Evolutionary conservation across 176 grass and related monocot genomes (phyloP), one percentile per base, ranked within the genome.

Genomic region (Carex myosuroides): DNA sequence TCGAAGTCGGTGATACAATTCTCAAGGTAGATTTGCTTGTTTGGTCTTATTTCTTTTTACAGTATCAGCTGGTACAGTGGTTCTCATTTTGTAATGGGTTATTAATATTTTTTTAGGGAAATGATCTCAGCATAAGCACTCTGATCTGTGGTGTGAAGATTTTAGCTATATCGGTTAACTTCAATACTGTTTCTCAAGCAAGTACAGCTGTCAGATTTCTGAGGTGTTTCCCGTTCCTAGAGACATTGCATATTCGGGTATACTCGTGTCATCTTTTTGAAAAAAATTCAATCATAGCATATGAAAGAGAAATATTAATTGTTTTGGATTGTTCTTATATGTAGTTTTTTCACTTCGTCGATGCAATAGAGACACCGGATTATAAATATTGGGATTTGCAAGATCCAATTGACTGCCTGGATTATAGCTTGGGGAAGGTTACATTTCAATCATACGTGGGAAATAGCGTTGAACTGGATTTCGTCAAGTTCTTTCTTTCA

Each of bases 171-270:
- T 54, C 48, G 8, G 21, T 76, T 76, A 8, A 76, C 48, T 76
- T 76, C 22, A 46, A 76, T 76, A 76, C 48, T 32, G 22, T 55
- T 76, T 76, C 48, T 55, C 48, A 76, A 55, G 72, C 72, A 76
- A 55, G 72, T 56, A 76, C 48, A 76, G 48, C 50, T 29, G 22
- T 76, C 22, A 76, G 24, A 52, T 54, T 76, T 55, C 72, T 76
- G 48, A 76, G 44, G n/a, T 76, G 72, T 54, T 76, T 76, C 22
- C 72, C 72, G 30, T 32, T 14, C 72, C 26, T 76, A 30, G 21
- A 76, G 72, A 76, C 72, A 21, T 76, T 76, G 72, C 72, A 76
- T 76, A 76, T 76, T 76, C 72, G 72, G 72, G 72, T 76, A 76
- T 55, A 76, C 10, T 76, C 10, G 4, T 48, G 0, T 53, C 22